A percentile compares a stretch with the other conserved stretches of the same genome.
These are phyloP conservation scores for Salvia hispanica DNA, from an alignment of 257 asterid species.

Conservation along the genomic window DNA sequence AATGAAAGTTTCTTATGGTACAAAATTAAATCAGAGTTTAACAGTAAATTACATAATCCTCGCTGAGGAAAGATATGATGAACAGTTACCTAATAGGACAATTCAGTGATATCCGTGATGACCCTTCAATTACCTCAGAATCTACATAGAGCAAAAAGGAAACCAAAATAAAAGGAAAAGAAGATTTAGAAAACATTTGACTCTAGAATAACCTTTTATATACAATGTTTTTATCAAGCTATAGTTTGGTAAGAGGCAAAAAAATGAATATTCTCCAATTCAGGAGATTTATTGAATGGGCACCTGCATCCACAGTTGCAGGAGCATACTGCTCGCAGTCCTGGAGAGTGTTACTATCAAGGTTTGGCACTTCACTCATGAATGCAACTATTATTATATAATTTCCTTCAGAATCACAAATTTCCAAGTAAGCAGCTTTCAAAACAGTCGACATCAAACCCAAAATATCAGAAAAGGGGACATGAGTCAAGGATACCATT, in stretches of 20 bases:
- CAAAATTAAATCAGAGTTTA: conserved; percentile 14
- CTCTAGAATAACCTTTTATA: conserved; percentile 5
- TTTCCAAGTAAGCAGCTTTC: conserved; percentile 29
- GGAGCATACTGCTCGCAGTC: conserved; percentile 68
- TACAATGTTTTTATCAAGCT: conserved; percentile 9
- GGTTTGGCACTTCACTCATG: conserved; percentile 56
- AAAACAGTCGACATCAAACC: conserved; percentile 25
- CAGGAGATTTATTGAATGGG: conserved; percentile 11
- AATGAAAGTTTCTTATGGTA: background rate
- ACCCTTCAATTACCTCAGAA: conserved; percentile 84
- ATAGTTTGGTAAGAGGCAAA: conserved; percentile 4
- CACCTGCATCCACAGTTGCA: conserved; percentile 77
- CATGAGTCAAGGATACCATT: conserved; percentile 50
- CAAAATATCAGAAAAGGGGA: conserved; percentile 21
- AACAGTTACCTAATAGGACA: conserved; percentile 87
- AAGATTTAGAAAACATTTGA: conserved; percentile 27
- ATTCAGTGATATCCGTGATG: conserved; percentile 82
- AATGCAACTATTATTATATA: conserved; percentile 66
- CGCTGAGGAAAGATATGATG: conserved; percentile 18
- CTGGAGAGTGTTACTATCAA: conserved; percentile 51
- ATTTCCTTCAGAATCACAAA: conserved; percentile 59
- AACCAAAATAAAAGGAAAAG: conserved; percentile 16
- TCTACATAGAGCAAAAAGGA: conserved; percentile 44
- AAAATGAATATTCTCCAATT: conserved; percentile 22
- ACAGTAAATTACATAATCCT: conserved; percentile 14